These are phyloP conservation scores for Aspergillus neotritici DNA, from an alignment of 2,329 filamentous ascomycete genomes.

Conservation along the genomic window DNA sequence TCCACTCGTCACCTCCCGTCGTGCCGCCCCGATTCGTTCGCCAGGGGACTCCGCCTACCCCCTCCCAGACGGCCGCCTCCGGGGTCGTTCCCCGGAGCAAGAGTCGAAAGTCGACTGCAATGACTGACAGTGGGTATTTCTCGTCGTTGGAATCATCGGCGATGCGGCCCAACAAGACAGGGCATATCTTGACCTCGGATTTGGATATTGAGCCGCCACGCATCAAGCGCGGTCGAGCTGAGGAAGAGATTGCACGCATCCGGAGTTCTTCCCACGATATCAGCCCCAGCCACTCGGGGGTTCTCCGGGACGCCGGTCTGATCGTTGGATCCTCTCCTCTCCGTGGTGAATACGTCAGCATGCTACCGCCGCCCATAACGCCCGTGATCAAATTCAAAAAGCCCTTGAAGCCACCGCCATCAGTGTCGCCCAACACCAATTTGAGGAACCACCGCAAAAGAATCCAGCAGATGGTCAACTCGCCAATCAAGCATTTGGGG, in stretches of 20 bases:
- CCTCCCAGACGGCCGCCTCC: slow-evolving; percentile 56
- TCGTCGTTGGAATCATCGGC: slow-evolving; percentile 91
- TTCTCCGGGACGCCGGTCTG: slow-evolving; percentile 28
- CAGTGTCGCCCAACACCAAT: slow-evolving; percentile 89
- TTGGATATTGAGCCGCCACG: slow-evolving; percentile 65
- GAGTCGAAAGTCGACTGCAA: slow-evolving; percentile 70
- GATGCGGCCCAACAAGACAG: slow-evolving; percentile 62
- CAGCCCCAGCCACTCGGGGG: slow-evolving; percentile 62
- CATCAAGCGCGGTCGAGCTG: slow-evolving; percentile 82
- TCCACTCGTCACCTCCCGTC: slow-evolving; percentile 89
- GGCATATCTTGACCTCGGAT: slow-evolving; percentile 67
- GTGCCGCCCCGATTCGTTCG: slow-evolving; percentile 52
- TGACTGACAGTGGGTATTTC: slow-evolving; percentile 95
- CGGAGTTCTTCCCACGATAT: slow-evolving; percentile 82
- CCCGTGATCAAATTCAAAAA: slow-evolving; percentile 77
- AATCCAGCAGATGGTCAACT: slow-evolving; percentile 75
- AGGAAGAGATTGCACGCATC: slow-evolving; percentile 91
- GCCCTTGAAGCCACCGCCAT: slow-evolving; percentile 60
- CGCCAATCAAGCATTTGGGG: slow-evolving; percentile 53
- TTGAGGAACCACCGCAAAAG: slow-evolving; percentile 79
- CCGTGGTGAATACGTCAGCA: slow-evolving; percentile 51
- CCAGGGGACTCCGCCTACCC: slow-evolving; percentile 68
- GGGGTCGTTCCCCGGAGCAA: slow-evolving; percentile 61
- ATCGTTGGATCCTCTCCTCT: slow-evolving; percentile 62
- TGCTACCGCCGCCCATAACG: slow-evolving; percentile 71